Base-by-base conservation (phyloP, 2,329 filamentous ascomycete species). In the Emergomyces orientalis region DNA sequence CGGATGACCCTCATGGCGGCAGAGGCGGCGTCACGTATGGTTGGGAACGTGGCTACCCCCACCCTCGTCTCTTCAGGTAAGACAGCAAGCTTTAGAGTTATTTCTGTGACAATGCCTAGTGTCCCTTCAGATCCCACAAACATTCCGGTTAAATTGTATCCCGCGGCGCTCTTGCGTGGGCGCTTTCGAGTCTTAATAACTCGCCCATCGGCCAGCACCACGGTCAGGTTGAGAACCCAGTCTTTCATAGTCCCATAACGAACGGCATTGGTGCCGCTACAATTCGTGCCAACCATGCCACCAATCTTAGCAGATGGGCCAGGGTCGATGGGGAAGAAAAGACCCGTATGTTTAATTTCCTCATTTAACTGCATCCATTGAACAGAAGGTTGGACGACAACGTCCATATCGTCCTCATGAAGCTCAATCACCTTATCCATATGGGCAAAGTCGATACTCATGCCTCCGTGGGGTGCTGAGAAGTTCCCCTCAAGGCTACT, bases 261-360 rank as follows among this genome's bases (percentile, higher is more conserved):
- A 63, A 83, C 79, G 1, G 83, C 82, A 67, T 85, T 84, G 0
- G 83, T 85, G 0, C 82, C 82, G 61, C 79, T 86, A 75, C 87
- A 90, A 61, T 87, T 87, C 0, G 87, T 89, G 0, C 85, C 84
- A 4, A 90, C 76, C 83, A 85, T 85, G 5, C 83, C 83, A 1
- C 83, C 83, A 25, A 85, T 77, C 65, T 78, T 77, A 0, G 82
- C 83, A 0, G 79, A 81, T 45, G 87, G 87, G 73, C 89, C 89
- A 14, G 92, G 92, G 70, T 97, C 92, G 14, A 96, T 87, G 0
- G 92, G 92, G 72, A 96, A 95, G 77, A 96, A 96, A 1, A 97
- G 83, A 0, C 90, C 90, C 3, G 84, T 87, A 47, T 84, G 81
- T 74, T 88, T 84, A 70, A 89, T 86, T 58, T 86, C 81, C 67